These are phyloP conservation scores for Pichia sp. DNA, from an alignment of 1,139 yeast species.

Conservation along the genomic window DNA sequence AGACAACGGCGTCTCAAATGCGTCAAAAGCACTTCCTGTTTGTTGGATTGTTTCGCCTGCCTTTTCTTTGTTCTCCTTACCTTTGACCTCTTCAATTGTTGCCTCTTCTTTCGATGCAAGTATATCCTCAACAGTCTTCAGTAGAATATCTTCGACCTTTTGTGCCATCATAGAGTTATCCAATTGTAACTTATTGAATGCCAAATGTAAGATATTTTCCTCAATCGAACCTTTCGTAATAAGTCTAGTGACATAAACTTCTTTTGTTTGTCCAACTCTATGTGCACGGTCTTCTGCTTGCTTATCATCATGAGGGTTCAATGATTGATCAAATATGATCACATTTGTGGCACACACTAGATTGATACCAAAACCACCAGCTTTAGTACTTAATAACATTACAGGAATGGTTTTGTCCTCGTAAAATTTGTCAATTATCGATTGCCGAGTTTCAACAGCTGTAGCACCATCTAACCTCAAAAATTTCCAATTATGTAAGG, in stretches of 20 bases:
- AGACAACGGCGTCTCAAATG: conserved; percentile 13
- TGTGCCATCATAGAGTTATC: conserved; percentile 65
- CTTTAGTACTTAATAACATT: conserved; percentile 85
- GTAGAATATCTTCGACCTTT: conserved; percentile 50
- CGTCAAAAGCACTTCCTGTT: conserved; percentile 14
- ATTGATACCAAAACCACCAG: conserved; percentile 98
- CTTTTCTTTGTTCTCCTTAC: background rate
- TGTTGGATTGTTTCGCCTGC: background rate
- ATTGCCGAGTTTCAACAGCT: conserved; percentile 88
- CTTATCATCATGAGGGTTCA: conserved; percentile 96
- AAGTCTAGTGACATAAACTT: conserved; percentile 88
- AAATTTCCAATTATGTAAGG: conserved; percentile 64
- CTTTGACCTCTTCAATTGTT: background rate
- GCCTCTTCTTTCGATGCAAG: conserved; percentile 31
- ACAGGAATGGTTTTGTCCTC: conserved; percentile 81
- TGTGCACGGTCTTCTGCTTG: conserved; percentile 99
- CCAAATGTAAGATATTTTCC: conserved; percentile 80
- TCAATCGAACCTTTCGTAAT: conserved; percentile 78
- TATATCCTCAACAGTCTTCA: conserved; percentile 49
- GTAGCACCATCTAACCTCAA: conserved; percentile 91
- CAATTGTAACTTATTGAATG: conserved; percentile 84
- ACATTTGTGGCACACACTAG: conserved; percentile 94
- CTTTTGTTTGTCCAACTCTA: conserved; percentile 95
- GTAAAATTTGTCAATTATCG: conserved; percentile 81
- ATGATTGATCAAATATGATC: conserved; percentile 85